Evolutionary conservation across 140 eudicot species (phyloP), one percentile per base, ranked within the genome.

Genomic region (Anethum foeniculum): DNA sequence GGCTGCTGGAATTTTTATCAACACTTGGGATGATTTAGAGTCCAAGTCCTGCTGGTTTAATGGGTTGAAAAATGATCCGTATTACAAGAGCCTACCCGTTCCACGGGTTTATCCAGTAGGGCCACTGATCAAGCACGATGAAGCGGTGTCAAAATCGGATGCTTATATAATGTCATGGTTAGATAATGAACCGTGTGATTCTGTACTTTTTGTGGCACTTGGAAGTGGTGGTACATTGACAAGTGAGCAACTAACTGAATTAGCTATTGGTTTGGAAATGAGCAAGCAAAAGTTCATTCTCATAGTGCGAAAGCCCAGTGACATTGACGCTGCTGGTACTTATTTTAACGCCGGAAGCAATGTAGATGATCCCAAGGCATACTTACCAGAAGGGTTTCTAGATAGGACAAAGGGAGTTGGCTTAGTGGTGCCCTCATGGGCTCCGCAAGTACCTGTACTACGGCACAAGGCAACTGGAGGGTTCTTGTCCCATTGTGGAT

Each of bases 121-220:
- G 74, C 74, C 74, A 16, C 43, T 68, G 44, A 68, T 68, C 11
- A 68, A 68, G 43, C 74, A 68, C 25, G 74, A 68, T 0, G 74
- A 68, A 68, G 1, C 44, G n/a, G 74, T 28, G 44, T 1, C 41
- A 14, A 9, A 32, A 5, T 34, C 74, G 12, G 74, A 68, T 0
- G 43, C 41, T 68, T 68, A 30, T 8, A 68, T 68, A 4, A 3
- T 68, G 44, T 32, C 74, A 32, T 68, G 74, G 74, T 18, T 68
- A 7, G 74, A 68, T 68, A 32, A 30, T 68, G 25, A 68, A 30
- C n/a, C n/a, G 11, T 68, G 43, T 13, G 74, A 68, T 32, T 68
- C 74, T 68, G 74, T 68, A 16, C 44, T 68, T 68, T 68, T 68
- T 68, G 43, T 68, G 43, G 74, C 74, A 28, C 74, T 68, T 68